These are phyloP conservation scores for Venturia aucupariae DNA, from an alignment of 2,329 filamentous ascomycete species.

Conservation along the genomic window DNA sequence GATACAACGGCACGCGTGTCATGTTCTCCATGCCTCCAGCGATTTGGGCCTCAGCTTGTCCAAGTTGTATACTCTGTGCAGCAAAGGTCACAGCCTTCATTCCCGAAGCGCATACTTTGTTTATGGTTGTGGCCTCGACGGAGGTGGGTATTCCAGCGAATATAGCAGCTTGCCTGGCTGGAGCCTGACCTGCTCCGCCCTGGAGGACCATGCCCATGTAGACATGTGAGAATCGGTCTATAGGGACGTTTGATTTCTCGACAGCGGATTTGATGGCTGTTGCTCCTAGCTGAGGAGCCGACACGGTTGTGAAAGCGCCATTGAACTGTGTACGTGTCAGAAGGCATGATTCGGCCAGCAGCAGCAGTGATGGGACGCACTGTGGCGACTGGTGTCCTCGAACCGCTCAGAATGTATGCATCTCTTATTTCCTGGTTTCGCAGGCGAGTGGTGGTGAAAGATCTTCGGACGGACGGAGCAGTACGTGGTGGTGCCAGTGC, in stretches of 20 bases:
- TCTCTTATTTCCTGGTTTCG: slow-evolving; percentile 35
- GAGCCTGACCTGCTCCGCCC: slow-evolving; percentile 75
- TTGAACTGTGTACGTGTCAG: slow-evolving; percentile 61
- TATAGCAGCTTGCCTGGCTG: slow-evolving; percentile 81
- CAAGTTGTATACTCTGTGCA: slow-evolving; percentile 89
- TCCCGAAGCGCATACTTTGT: slow-evolving; percentile 96
- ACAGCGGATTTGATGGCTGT: slow-evolving; percentile 87
- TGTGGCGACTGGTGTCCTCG: slow-evolving; percentile 83
- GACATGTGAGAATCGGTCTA: slow-evolving; percentile 75
- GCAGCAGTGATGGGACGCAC: slow-evolving; percentile 36
- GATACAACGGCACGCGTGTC: slow-evolving; percentile 86
- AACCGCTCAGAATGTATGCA: slow-evolving; percentile 86
- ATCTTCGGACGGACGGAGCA: slow-evolving; percentile 4
- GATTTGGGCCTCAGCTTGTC: slow-evolving; percentile 76
- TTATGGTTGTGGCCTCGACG: slow-evolving; percentile 84
- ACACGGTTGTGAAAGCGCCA: slow-evolving; percentile 72
- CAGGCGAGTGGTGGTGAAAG: slow-evolving; percentile 10
- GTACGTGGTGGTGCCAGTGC: neutral
- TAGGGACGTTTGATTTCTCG: slow-evolving; percentile 73
- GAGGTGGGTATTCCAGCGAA: slow-evolving; percentile 76
- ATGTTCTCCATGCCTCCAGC: slow-evolving; percentile 99
- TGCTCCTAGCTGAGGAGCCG: slow-evolving; percentile 81
- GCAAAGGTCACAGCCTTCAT: slow-evolving; percentile 86
- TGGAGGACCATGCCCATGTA: slow-evolving; percentile 97
- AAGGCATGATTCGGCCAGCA: neutral